Evolutionary conservation across 805 yeast species (phyloP), one percentile per base, ranked within the genome.

Genomic region (Tetrapisispora arboricola): DNA sequence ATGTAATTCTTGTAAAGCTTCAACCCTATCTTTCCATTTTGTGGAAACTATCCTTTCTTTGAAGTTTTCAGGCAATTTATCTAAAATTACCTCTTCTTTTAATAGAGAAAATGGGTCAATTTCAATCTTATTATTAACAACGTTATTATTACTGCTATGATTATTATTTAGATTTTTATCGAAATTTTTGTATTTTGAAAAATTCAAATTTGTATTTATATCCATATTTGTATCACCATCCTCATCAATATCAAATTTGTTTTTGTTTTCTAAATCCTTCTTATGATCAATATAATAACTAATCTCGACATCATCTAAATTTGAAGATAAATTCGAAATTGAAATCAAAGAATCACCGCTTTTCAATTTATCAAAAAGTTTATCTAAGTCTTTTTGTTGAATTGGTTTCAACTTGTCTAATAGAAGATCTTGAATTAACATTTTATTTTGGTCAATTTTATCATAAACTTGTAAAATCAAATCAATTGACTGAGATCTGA

Each of bases 11-110:
- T 84, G 90, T 42, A 92, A 67, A 0, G 74, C 85, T 49, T 84
- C 96, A 43, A 84, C 86, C 47, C 98, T 71, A 39, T 88, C 96
- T 55, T 87, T 86, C 98, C 98, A 92, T 53, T 81, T 79, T 0
- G 78, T 46, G 2, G 88, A 78, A 1, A 67, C 57, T 25, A 86
- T 63, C 48, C 76, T 66, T 1, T 67, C 54, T 22, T 69, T 52
- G 42, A 86, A 73, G 50, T 80, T 80, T 3, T 63, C 51, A 0
- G 96, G 95, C 1, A 88, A 50, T 46, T 76, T 75, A 16, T 74
- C 61, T 25, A 83, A 56, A 0, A 88, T 77, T 21, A 78, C 79
- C 6, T 77, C 80, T 1, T 90, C 80, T 12, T 78, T 84, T 35
- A 79, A 68, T 48, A 84, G 55, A 44, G 82, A 87, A 55, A 71